Conservation (phyloP, 1,284 basidiomycete genomes). For the Irpex rosettiformis region DNA sequence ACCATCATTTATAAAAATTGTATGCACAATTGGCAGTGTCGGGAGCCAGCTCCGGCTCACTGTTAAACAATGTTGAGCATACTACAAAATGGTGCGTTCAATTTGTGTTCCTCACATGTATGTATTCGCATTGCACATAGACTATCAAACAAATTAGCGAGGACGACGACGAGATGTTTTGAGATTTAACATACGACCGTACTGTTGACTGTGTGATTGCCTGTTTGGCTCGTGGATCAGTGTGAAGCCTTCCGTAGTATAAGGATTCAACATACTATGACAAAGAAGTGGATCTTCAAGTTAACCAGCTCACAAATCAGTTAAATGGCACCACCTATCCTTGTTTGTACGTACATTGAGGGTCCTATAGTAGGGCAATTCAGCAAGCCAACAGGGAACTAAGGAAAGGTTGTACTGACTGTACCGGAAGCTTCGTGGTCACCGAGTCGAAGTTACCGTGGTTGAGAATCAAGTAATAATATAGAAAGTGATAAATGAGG, state of each 20-base stretch:
- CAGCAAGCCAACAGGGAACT: neutral
- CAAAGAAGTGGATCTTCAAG: neutral
- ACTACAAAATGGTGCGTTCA: neutral
- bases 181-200: neutral
- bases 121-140: neutral
- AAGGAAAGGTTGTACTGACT: neutral
- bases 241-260: neutral
- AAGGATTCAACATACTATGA: neutral
- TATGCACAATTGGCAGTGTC: neutral
- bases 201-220: neutral
- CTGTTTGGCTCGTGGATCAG: neutral
- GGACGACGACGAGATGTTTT: neutral
- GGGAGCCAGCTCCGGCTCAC: neutral
- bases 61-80: neutral
- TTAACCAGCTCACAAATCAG: neutral
- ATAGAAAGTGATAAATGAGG: neutral
- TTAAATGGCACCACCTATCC: neutral
- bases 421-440: neutral
- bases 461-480: slow-evolving; percentile 3
- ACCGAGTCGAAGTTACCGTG: neutral
- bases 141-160: neutral
- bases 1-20: neutral
- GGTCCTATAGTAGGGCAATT: neutral
- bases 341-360: neutral
- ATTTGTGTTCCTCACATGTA: neutral